A percentile compares a stretch with the other conserved stretches of the same genome.
Evolutionary conservation across 2,329 filamentous ascomycete species (phyloP).

Genomic region (Dactylellina parvicollis): DNA sequence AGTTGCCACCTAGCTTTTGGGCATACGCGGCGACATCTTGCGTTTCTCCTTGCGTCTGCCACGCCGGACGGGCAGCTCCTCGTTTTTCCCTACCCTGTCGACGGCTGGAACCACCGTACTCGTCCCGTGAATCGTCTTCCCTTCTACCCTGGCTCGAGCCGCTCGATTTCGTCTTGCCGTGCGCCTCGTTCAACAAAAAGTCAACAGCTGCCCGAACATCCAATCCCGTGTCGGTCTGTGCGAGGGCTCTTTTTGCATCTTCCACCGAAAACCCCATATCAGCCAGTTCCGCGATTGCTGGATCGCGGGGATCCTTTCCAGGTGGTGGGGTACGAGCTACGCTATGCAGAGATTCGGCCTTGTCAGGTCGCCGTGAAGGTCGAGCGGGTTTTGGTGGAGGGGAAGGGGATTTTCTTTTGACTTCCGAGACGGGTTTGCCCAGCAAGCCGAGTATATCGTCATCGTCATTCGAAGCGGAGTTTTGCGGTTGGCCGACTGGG

Average conservation of each 20-base stretch:
- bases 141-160: conserved; percentile 24
- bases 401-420: conserved; percentile 60
- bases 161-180: conserved; percentile 77
- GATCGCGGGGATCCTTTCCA: conserved; percentile 56
- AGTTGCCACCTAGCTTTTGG: conserved; percentile 79
- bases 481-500: neutral
- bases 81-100: conserved; percentile 63
- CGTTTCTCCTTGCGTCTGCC: conserved; percentile 56
- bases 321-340: conserved; percentile 39
- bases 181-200: conserved; percentile 89
- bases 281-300: conserved; percentile 83
- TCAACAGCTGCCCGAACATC: conserved; percentile 88
- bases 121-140: conserved; percentile 54
- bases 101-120: conserved; percentile 14
- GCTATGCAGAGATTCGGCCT: conserved; percentile 55
- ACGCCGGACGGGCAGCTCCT: conserved; percentile 45
- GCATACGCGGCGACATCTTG: conserved; percentile 69
- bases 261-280: conserved; percentile 94
- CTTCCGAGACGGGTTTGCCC: conserved; percentile 72
- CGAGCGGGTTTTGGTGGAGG: conserved; percentile 63
- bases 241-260: conserved; percentile 81
- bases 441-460: conserved; percentile 75
- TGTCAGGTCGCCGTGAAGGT: conserved; percentile 61
- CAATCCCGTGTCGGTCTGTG: conserved; percentile 78
- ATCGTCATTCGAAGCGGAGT: conserved; percentile 63